phyloP scores from a whole-genome alignment of 2,329 filamentous ascomycete genomes.

The Aureobasidium sp. region DNA sequence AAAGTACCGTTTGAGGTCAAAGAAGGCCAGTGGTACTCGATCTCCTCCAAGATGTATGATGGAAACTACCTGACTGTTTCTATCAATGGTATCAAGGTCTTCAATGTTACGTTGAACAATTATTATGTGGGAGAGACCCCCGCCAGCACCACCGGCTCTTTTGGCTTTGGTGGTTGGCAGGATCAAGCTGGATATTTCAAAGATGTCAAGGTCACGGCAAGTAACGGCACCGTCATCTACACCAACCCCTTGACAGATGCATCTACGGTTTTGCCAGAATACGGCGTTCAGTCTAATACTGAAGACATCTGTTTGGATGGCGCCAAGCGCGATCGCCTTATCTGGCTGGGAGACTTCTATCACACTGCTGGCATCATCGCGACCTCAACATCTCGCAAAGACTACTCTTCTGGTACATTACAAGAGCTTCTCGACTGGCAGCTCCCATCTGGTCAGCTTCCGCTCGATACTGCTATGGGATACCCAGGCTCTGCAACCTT shows the following conservation, averaged over 20 bases:
- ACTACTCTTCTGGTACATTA: conserved; percentile 30
- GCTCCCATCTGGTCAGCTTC: not conserved
- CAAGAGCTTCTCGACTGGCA: conserved; percentile 25
- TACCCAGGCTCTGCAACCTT: not conserved
- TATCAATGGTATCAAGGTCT: conserved; percentile 21
- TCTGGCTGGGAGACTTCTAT: conserved; percentile 40
- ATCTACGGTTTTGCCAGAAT: conserved; percentile 31
- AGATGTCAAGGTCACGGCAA: conserved; percentile 29
- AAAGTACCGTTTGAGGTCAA: conserved; percentile 25
- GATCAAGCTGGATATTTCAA: conserved; percentile 34
- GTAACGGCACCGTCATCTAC: conserved; percentile 31
- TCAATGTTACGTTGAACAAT: conserved; percentile 22
- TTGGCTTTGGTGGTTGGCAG: conserved; percentile 38
- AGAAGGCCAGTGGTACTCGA: conserved; percentile 34
- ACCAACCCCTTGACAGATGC: conserved; percentile 25
- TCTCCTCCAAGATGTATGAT: conserved; percentile 30
- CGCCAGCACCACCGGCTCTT: conserved; percentile 26
- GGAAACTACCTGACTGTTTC: conserved; percentile 28
- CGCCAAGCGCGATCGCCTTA: conserved; percentile 36
- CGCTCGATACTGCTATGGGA: not conserved
- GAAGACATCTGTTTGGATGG: conserved; percentile 37
- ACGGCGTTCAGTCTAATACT: conserved; percentile 30
- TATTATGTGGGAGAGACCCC: not conserved
- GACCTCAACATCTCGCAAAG: conserved; percentile 31
- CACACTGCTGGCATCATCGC: conserved; percentile 35